Base-by-base conservation (phyloP, 1,284 basidiomycete genomes). In the Apiotrichum mycotoxinovorans region DNA sequence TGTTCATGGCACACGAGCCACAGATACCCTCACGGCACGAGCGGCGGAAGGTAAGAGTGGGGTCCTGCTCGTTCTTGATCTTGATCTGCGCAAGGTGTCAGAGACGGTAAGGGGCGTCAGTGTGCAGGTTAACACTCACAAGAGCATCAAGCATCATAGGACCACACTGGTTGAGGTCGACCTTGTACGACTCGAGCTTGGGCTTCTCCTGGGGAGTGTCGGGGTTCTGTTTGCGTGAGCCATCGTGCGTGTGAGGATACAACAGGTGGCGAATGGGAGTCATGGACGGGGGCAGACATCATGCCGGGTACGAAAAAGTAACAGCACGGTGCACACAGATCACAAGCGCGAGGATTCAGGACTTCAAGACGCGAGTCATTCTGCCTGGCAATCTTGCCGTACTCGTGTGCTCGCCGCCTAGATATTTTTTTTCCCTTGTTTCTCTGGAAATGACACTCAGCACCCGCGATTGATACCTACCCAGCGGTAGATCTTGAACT, bases 1-100 rank as follows among this genome's bases (percentile, higher is more conserved):
- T 91, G 83, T 98, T 98, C 95, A 98, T 97, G 60, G 95, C 94
- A 75, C 95, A 98, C 18, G 90, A 94, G 45, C 95, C 96, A 72
- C 96, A 98, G 70, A 98, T 98, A 61, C 95, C 95, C 81, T 98
- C 95, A 66, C 95, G 82, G 83, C 95, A 98, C 33, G 91, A 96
- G 56, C 94, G 86, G 57, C 94, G 87, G 83, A 98, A 98, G 18
- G 94, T 97, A 45, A 98, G 82, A 2, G 95, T 96, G 9, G 95
- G 89, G 80, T 98, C 95, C 26, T 94, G 75, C 78, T 98, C 94
- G 79, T 98, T 98, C 85, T 98, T 98, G 78, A 98, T 97, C 81
- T 98, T 98, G 81, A 98, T 96, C 81, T 89, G 86, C 12, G 38
- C 3, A 22, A 12, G 30, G 30, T 30, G 30, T 30, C 12, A 30